Base-by-base conservation (phyloP, 208 protist genomes). In the Novymonas esmeraldas region DNA sequence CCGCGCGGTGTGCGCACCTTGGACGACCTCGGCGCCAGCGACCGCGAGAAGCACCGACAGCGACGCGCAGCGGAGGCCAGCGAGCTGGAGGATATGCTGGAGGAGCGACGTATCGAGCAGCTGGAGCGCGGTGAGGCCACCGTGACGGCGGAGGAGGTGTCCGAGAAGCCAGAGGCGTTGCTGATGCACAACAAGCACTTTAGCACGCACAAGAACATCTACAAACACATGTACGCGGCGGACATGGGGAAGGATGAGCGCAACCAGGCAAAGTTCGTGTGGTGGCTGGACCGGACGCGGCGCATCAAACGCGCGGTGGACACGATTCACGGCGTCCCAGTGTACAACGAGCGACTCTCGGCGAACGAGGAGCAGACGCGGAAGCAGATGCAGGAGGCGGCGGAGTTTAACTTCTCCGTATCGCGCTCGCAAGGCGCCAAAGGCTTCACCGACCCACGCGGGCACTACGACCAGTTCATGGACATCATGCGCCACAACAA, bases 371-470 rank as follows among this genome's bases (percentile, higher is more conserved):
- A 87, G 69, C 85, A 94, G 73, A 89, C 78, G 18, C 79, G 85
- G 50, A 78, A 88, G 64, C 83, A 92, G 71, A 94, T 94, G 88
- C 78, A 78, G n/a, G 85, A 94, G 70, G 88, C 88, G 22, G 83
- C 85, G 39, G 77, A 94, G 75, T 94, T 94, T 59, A 94, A 92
- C 68, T 90, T 87, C 60, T 66, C 65, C 22, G n/a, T 94, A 6
- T 63, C 81, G 13, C 79, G 71, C 50, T 78, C 85, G 24, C 84
- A 91, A 52, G 88, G 88, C 18, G 85, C 88, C 29, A 94, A 94
- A 56, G 88, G 88, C 45, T 94, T 94, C 70, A 86, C 85, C 3
- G 88, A 94, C 66, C 88, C 88, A 22, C 83, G 85, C 34, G 85
- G 83, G n/a, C 82, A 91, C 66, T 91, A 84, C 70, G 85, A 94